Base-by-base conservation (phyloP, 805 yeast species). In the Yarrowia sp. region DNA sequence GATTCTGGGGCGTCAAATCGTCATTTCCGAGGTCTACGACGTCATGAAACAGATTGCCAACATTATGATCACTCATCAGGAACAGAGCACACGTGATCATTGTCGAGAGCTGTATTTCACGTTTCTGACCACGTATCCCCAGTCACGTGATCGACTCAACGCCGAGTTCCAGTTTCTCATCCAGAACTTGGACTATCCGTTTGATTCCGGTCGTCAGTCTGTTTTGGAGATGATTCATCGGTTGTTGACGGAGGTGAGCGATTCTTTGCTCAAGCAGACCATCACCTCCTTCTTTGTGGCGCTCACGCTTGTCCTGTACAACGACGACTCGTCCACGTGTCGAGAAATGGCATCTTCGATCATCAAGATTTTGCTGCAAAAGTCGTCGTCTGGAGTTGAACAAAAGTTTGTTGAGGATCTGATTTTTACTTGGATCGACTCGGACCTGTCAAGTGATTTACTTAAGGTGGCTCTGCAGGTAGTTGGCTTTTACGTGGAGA, bases 121-220 rank as follows among this genome's bases (percentile, higher is more conserved):
- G 73, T 95, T 95, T 73, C 79, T 95, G 74, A 89, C 92, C 89
- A 97, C 92, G 73, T 95, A 91, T 74, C 98, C 97, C 73, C 98
- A 94, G 79, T 92, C 98, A 39, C 84, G 87, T 72, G 92, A 94
- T 4, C 85, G 91, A 71, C 76, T 95, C 58, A 95, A 90, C 70
- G 90, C 88, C 72, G 96, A 91, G 71, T 88, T 94, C 78, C 86
- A 88, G 70, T 87, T 89, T 74, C 81, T 95, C 77, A 90, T 93
- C 9, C 86, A 85, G 67, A 95, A 95, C 76, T 79, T 95, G 70
- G 83, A 87, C 30, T 95, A 95, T 75, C 93, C 96, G 5, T 87
- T 96, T 3, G 90, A 90, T 68, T 83, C 86, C 49, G 99, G 99
- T 65, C 83, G 98, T 65, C 88, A 89, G 71, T 91, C 98, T 0